Conservation (phyloP, 2,329 filamentous ascomycete genomes). For the Botryotinia calthae region DNA sequence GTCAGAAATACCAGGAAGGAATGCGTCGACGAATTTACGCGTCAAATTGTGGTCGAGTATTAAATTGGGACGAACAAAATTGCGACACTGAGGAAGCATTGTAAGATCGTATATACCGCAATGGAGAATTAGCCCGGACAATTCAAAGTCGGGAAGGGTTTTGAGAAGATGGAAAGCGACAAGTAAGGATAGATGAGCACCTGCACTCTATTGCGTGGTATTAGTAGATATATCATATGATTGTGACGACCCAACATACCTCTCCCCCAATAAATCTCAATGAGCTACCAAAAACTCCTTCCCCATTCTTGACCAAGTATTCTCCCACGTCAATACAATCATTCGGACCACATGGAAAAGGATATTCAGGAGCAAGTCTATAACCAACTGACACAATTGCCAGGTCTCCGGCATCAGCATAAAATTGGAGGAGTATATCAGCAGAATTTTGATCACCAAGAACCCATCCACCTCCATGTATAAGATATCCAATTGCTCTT, state of each 20-base stretch:
- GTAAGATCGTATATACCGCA: constrained; percentile 53
- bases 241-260: constrained; percentile 29
- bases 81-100: constrained; percentile 42
- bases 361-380: constrained; percentile 57
- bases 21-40: constrained; percentile 46
- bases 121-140: constrained; percentile 51
- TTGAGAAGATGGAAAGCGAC: constrained; percentile 49
- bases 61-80: constrained; percentile 23
- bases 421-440: constrained; percentile 45
- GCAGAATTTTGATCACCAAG: constrained; percentile 35
- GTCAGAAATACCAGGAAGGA: constrained; percentile 44
- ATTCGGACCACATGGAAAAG: constrained; percentile 52
- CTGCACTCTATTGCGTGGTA: constrained; percentile 44
- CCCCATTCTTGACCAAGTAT: constrained; percentile 50
- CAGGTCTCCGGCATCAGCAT: constrained; percentile 49
- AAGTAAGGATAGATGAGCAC: constrained; percentile 49
- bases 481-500: constrained; percentile 51
- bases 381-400: constrained; percentile 57
- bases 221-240: constrained; percentile 3
- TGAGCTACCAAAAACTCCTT: constrained; percentile 43
- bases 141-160: constrained; percentile 41
- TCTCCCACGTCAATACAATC: constrained; percentile 58
- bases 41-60: constrained; percentile 49
- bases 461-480: constrained; percentile 48
- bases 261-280: constrained; percentile 49